Evolutionary conservation across 306 rosid genomes (phyloP).

Genomic region (Lablab purpureus): DNA sequence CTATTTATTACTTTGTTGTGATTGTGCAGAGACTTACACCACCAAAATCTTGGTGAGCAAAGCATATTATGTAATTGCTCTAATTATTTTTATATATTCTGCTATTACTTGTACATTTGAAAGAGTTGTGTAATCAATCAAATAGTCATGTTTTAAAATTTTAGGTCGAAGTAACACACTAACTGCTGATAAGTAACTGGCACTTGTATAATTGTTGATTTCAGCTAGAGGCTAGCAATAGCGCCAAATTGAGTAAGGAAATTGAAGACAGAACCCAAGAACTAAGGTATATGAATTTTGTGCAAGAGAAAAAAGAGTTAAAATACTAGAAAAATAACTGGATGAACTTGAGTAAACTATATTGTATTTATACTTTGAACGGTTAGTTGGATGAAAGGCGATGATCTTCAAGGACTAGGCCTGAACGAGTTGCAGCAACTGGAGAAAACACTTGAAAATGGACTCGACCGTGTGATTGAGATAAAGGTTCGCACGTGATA

Average conservation of each 20-base stretch:
- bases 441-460: constrained; percentile 46
- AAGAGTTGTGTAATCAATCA: not conserved
- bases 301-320: not conserved
- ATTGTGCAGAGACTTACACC: not conserved
- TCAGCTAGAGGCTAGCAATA: constrained; percentile 41
- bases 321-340: not conserved
- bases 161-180: not conserved
- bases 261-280: constrained; percentile 40
- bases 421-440: constrained; percentile 44
- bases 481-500: constrained; percentile 35
- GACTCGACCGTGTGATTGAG: constrained; percentile 41
- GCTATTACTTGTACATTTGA: not conserved
- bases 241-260: constrained; percentile 41
- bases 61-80: not conserved
- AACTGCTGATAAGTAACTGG: constrained; percentile 5
- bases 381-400: constrained; percentile 46
- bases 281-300: constrained; percentile 44
- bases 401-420: constrained; percentile 46
- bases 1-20: not conserved
- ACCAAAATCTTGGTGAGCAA: not conserved
- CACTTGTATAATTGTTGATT: constrained; percentile 3
- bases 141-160: not conserved
- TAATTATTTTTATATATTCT: not conserved
- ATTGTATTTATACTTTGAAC: constrained; percentile 1
- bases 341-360: not conserved